Base-by-base conservation (phyloP, 768 basidiomycete species). In the Pisolithus albus region DNA sequence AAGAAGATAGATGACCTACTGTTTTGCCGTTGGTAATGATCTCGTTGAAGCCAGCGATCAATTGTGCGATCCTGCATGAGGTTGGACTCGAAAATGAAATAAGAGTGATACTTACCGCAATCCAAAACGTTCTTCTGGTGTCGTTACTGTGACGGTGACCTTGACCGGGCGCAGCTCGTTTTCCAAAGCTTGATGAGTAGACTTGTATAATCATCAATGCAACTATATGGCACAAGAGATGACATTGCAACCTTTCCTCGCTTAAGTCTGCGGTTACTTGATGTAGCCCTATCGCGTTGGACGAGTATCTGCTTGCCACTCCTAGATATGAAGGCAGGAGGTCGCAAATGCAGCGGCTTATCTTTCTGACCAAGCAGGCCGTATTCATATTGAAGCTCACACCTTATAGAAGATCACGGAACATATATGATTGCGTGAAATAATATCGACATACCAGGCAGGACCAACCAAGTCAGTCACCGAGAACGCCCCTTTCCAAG, bases 341-440 rank as follows among this genome's bases (percentile, higher is more conserved):
- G 86, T 18, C 87, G 76, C 9, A 66, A 52, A 18, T 69, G 67
- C 0, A 85, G 55, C 16, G 75, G 79, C 41, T 65, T 72, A 41
- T 72, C 67, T 19, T 85, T 74, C 52, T 69, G 70, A 53, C 84
- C 83, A 28, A 79, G 78, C 38, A 89, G 70, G 3, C 85, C 79
- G 60, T 90, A 90, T 57, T 90, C 86, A 62, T 79, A 82, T 62
- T 88, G 86, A 6, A 88, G 76, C 61, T 88, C 88, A 59, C 88
- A 90, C 88, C 88, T 88, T 34, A 50, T 13, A 18, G 5, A 36
- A 19, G 28, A 44, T 26, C 50, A 48, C 5, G 11, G 6, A 16
- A 45, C 10, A 45, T 16, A 5, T 24, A 45, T 26, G 9, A 15
- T 30, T 36, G 30, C 30, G 4, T 21, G 30, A 32, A 5, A 18